Conservation (phyloP, 495 filamentous ascomycete genomes). For the Hyaloscypha finlandica region DNA sequence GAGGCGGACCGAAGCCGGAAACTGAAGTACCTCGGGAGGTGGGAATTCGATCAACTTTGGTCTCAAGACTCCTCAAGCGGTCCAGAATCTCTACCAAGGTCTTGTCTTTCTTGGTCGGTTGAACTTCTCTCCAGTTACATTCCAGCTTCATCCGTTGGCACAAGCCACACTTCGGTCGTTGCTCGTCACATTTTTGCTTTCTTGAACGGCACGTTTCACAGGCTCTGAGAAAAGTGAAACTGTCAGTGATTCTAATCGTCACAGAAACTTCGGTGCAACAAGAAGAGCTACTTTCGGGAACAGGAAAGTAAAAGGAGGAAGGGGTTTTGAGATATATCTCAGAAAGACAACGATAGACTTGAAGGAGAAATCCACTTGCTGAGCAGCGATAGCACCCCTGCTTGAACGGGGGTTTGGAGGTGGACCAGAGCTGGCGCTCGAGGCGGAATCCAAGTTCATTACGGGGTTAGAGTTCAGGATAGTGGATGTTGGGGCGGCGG, state of each 20-base stretch:
- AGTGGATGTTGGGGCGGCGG: neutral
- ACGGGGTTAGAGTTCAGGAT: neutral
- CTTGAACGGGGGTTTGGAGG: constrained; percentile 43
- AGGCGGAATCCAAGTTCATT: constrained; percentile 28
- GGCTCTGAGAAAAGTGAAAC: constrained; percentile 39
- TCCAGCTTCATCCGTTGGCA: constrained; percentile 53
- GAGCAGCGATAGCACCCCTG: constrained; percentile 50
- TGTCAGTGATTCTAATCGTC: constrained; percentile 37
- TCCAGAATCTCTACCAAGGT: constrained; percentile 61
- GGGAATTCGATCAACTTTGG: constrained; percentile 33
- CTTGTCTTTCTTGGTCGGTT: constrained; percentile 68
- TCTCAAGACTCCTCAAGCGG: constrained; percentile 51
- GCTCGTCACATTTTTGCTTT: constrained; percentile 91
- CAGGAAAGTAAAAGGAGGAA: neutral
- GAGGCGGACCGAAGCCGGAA: constrained; percentile 25
- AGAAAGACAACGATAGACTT: neutral
- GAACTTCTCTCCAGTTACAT: constrained; percentile 61
- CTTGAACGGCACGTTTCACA: constrained; percentile 83
- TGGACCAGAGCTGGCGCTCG: constrained; percentile 30
- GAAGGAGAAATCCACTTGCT: neutral
- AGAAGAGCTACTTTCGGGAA: neutral
- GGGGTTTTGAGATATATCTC: neutral
- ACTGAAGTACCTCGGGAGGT: constrained; percentile 9
- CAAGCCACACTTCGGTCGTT: constrained; percentile 75
- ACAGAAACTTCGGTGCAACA: neutral